Evolutionary conservation across 441 rosid genomes (phyloP).

Genomic region (Geranium incanum): DNA sequence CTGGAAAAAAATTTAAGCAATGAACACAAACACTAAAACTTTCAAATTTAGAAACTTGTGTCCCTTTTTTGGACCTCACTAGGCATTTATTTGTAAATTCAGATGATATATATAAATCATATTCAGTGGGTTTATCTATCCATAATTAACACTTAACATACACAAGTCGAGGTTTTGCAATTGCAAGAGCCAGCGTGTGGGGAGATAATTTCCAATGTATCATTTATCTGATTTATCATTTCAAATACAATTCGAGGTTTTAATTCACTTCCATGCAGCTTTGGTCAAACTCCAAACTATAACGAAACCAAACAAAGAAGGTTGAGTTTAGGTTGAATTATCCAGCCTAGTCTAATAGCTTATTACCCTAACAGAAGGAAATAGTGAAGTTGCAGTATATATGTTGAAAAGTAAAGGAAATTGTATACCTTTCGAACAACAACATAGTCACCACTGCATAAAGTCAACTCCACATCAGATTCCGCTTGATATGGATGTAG

Average conservation of each 20-base stretch:
- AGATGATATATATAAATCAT: too few relatives aligned
- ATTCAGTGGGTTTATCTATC: too few relatives aligned
- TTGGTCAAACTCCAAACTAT: neutral
- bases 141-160: too few relatives aligned
- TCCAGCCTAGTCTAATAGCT: too few relatives aligned
- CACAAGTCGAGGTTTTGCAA: neutral
- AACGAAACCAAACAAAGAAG: neutral
- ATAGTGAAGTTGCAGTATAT: neutral
- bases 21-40: too few relatives aligned
- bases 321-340: neutral
- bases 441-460: conserved; percentile 75
- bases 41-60: too few relatives aligned
- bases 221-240: neutral
- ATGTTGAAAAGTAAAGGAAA: conserved; percentile 12
- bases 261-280: neutral
- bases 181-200: neutral
- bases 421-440: conserved; percentile 66
- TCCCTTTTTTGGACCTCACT: too few relatives aligned
- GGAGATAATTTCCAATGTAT: neutral
- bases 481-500: conserved; percentile 55
- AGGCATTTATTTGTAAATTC: too few relatives aligned
- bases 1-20: too few relatives aligned
- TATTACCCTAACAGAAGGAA: conserved; percentile 32
- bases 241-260: neutral
- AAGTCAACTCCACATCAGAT: conserved; percentile 60